Conservation (phyloP, 2,329 filamentous ascomycete species). For the Leptographium wingfieldii region DNA sequence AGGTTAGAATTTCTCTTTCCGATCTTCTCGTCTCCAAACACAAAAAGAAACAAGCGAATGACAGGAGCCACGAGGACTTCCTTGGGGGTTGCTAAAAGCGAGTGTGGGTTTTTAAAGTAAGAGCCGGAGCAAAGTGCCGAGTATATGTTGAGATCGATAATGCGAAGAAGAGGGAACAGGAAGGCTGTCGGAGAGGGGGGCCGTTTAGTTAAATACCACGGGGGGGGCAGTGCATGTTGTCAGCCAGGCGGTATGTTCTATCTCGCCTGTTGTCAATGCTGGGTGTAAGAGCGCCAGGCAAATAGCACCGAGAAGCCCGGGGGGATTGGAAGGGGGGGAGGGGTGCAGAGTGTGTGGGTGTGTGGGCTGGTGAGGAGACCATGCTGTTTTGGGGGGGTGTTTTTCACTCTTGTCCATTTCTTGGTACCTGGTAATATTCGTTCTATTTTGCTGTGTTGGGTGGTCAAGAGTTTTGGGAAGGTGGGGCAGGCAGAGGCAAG, state of each 20-base stretch:
- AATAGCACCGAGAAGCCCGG: conserved; percentile 3
- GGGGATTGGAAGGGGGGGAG: background rate
- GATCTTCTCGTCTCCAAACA: conserved; percentile 15
- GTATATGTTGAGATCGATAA: conserved; percentile 2
- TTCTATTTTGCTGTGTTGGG: background rate
- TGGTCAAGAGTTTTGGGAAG: background rate
- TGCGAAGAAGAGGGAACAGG: conserved; percentile 10
- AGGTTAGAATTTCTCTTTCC: background rate
- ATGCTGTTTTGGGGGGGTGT: background rate
- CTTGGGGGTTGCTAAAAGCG: conserved; percentile 37
- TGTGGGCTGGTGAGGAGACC: background rate
- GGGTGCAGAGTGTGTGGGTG: background rate
- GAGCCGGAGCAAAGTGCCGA: conserved; percentile 26
- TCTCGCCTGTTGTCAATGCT: background rate
- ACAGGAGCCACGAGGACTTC: conserved; percentile 67
- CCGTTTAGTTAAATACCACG: background rate
- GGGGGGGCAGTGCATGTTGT: background rate
- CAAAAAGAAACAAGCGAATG: conserved; percentile 54
- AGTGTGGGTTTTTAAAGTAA: conserved; percentile 28
- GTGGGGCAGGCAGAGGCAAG: background rate
- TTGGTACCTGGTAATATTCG: background rate
- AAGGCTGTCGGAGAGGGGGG: background rate
- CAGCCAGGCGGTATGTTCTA: background rate
- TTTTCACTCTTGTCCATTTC: background rate
- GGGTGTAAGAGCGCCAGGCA: background rate